These are phyloP conservation scores for Saccharomycopsis vini DNA, from an alignment of 805 yeast genomes.

Conservation along the genomic window DNA sequence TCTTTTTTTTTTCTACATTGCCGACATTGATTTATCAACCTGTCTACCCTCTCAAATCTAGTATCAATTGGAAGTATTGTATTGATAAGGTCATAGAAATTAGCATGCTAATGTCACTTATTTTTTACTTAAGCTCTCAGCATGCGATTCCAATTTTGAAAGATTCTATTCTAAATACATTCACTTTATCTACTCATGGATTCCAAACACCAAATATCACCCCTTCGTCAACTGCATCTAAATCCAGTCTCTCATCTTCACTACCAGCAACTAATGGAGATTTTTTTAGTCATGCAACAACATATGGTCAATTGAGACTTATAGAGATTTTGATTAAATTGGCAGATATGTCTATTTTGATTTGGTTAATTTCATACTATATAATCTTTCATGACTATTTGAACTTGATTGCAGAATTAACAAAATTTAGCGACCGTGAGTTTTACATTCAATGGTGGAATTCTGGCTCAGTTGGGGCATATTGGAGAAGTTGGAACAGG, in stretches of 20 bases:
- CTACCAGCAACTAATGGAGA: not conserved
- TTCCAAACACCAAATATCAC: constrained; percentile 8
- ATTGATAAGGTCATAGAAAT: constrained; percentile 29
- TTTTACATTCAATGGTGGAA: constrained; percentile 45
- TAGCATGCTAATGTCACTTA: constrained; percentile 23
- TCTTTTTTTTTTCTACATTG: constrained; percentile 34
- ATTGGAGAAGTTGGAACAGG: constrained; percentile 40
- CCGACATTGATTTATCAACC: constrained; percentile 43
- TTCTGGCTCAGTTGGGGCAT: constrained; percentile 37
- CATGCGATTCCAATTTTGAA: constrained; percentile 37
- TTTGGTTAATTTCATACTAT: constrained; percentile 37
- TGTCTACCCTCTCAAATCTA: constrained; percentile 32
- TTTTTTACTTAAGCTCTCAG: constrained; percentile 32
- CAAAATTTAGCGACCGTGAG: constrained; percentile 36
- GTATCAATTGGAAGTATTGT: constrained; percentile 26
- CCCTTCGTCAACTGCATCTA: no score
- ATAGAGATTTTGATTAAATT: constrained; percentile 31
- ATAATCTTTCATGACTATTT: constrained; percentile 34
- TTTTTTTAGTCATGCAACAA: not conserved
- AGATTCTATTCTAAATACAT: constrained; percentile 25
- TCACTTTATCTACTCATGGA: constrained; percentile 18
- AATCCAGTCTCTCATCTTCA: not conserved
- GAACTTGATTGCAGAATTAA: constrained; percentile 36
- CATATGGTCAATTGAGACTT: constrained; percentile 19
- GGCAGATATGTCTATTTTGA: constrained; percentile 32